phyloP scores from a whole-genome alignment of 371 early-diverging fungal genomes.

The Mucor racemosus region DNA sequence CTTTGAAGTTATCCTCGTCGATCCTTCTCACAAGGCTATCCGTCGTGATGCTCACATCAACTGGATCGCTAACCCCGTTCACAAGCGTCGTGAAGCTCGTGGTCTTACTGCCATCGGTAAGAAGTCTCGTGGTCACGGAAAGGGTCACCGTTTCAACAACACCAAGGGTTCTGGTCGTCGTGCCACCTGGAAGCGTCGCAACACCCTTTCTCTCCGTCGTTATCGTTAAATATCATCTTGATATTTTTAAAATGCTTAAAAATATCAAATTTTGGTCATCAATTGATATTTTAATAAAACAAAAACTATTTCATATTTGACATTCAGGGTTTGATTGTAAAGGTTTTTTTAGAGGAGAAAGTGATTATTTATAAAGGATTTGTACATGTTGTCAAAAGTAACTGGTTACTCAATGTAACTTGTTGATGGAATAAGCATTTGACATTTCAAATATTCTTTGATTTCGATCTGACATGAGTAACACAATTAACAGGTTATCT shows the following conservation, averaged over 20 bases:
- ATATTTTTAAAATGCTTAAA: conserved; percentile 7
- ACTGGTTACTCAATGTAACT: no score
- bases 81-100: conserved; percentile 98
- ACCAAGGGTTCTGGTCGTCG: conserved; percentile 96
- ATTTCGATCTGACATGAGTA: no score
- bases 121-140: conserved; percentile 97
- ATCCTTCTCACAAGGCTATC: conserved; percentile 96
- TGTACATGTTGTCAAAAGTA: no score
- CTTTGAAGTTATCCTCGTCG: conserved; percentile 98
- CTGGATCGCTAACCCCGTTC: conserved; percentile 97
- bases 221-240: conserved; percentile 67
- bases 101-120: conserved; percentile 97
- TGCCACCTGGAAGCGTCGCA: conserved; percentile 75
- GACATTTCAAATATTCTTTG: no score
- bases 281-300: neutral
- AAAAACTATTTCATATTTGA: neutral
- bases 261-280: conserved; percentile 1
- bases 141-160: conserved; percentile 99
- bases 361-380: no score
- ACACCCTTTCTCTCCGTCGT: conserved; percentile 83
- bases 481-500: no score
- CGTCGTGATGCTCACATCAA: conserved; percentile 98
- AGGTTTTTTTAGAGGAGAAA: no score
- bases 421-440: no score
- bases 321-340: neutral